Base-by-base conservation (phyloP, 2,329 filamentous ascomycete species). In the Canariomyces notabilis region DNA sequence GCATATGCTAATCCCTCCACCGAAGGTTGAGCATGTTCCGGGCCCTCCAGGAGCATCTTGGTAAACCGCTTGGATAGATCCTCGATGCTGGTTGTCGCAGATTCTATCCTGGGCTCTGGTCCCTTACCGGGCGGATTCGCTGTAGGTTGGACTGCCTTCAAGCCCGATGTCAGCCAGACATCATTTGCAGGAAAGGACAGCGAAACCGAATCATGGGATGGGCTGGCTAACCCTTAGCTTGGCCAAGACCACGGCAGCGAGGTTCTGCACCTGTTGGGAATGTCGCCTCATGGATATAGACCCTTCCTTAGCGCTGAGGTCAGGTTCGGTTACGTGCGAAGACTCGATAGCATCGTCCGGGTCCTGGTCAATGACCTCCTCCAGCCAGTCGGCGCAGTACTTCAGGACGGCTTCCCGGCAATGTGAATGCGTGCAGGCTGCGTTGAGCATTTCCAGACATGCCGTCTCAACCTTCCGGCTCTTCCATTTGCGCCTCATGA, bases 1-100 rank as follows among this genome's bases (percentile, higher is more conserved):
- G 89, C 84, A 64, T 95, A 97, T 12, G 91, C 93, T 50, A 98
- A 72, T 5, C 91, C 93, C 67, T 98, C 93, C 44, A 97, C 80
- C 1, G 87, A 84, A 60, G 86, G 82, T 57, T 85, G 79, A 50
- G 77, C 76, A 44, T 73, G 69, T 26, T 79, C 73, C 36, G 80
- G 73, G 36, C 78, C 73, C 22, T 72, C 73, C 21, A 84, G 61
- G 37, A 89, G 73, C 69, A 89, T 82, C 42, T 79, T 80, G 40
- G 76, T 79, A 54, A 86, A 84, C 61, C 80, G 76, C 51, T 69
- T 71, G 31, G 79, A 77, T 8, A 86, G 68, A n/a, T 83, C 79
- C 55, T 85, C 81, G 50, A 85, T 79, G 52, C 73, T 82, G 11
- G 78, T 80, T 36, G 72, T 74, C 32, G 76, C 79, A 39, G 71